Base-by-base conservation (phyloP, 2,329 filamentous ascomycete genomes). In the Incumbomyces lentus region DNA sequence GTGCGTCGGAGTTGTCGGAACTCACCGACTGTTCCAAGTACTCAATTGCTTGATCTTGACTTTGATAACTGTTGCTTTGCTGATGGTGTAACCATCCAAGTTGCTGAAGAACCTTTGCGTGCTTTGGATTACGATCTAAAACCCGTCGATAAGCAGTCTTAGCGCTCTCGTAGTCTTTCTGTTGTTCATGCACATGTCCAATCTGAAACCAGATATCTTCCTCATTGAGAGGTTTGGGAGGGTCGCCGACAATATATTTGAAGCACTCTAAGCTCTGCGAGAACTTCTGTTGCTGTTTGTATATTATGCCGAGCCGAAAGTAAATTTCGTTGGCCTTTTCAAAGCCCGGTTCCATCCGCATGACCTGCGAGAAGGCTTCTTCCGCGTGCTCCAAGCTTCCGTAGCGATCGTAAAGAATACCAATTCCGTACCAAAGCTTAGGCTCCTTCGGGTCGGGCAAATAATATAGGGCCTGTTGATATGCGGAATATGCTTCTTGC, bases 131-230 rank as follows among this genome's bases (percentile, higher is more conserved):
- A 53, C 89, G 84, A 47, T 98, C 90, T 43, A 98, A 78, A 29
- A 98, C 92, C 31, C 89, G 84, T 56, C 86, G 81, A 62, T 98
- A 98, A 6, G 92, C 92, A 43, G 79, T 75, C 71, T 96, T 95
- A 41, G 92, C 92, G 54, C 81, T 84, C 54, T 96, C 89, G 61
- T 93, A 95, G 60, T 98, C 92, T 74, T 96, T 96, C 66, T 96
- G 90, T 61, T 96, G 92, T 63, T 98, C 92, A 60, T 98, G 89
- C 41, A 98, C 92, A 64, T 98, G 92, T 19, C 92, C 92, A 61
- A 98, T 96, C 66, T 98, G 92, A 71, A 98, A 98, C 90, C 90
- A 96, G 50, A 98, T 98, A 59, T 98, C 92, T 65, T 96, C 90
- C 64, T 96, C 89, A 0, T 89, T 95, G 58, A 98, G 67, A 2